Evolutionary conservation across 2,329 filamentous ascomycete species (phyloP), one percentile per base, ranked within the genome.

Genomic region (Amphichorda felina): DNA sequence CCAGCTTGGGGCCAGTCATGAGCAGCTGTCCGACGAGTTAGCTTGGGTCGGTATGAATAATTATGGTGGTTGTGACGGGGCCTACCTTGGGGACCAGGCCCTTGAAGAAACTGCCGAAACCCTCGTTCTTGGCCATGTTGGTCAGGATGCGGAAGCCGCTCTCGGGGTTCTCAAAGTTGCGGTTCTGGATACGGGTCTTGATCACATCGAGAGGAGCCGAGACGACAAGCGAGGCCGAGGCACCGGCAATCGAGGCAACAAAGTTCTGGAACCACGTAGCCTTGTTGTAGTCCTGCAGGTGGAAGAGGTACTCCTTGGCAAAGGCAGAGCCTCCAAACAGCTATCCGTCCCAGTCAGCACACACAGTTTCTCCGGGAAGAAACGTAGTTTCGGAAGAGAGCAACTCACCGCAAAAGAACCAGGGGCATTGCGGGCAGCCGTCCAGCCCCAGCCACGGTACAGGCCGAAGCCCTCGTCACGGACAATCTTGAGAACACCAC

Each of bases 1-100:
- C 91, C 41, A 98, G 74, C 75, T 98, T 98, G 43, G 91, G 91
- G 17, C 91, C 93, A 13, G 91, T 98, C 91, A 98, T 98, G 53
- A 98, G 73, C 45, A 98, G 77, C 81, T 79, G 39, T 28, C 9
- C 11, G n/a, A 28, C 8, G 30, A 32, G 30, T n/a, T 11, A 32
- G 7, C 13, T 5, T 16, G 16, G 11, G 25, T 22, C 14, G 14
- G 8, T 18, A 11, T 16, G 24, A 3, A n/a, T 24, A 34, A 25
- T 24, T n/a, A n/a, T n/a, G n/a, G n/a, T n/a, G n/a, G 29, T 38
- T 31, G 26, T 14, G 22, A 14, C 33, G 34, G 8, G 15, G 46
- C 64, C 43, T 60, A 76, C 74, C 72, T 98, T 98, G 43, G 91
- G 91, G 34, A 87, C 82, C 45, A 98, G 64, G 30, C 91, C 91